Evolutionary conservation across 179 eudicot genomes (phyloP).

Genomic region (Gypsophila paniculata): DNA sequence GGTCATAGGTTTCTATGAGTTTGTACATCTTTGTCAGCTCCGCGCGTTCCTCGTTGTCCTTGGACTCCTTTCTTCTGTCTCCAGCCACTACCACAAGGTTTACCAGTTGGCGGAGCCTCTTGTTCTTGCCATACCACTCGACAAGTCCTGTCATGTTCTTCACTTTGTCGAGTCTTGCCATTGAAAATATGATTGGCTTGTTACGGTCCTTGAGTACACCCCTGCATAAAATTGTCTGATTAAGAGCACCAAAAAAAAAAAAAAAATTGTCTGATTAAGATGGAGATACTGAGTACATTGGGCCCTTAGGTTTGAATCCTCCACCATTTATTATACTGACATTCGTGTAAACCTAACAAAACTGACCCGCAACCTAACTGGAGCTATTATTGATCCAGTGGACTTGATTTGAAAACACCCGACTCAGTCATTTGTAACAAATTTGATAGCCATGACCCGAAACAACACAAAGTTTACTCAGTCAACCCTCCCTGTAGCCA

Average conservation of each 20-base stretch:
- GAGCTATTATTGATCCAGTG: too few species aligned
- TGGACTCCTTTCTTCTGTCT: conserved; percentile 68
- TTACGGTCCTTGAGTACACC: conserved; percentile 61
- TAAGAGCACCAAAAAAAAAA: too few species aligned
- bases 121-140: conserved; percentile 72
- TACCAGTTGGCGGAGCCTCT: conserved; percentile 52
- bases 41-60: conserved; percentile 69
- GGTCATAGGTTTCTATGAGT: conserved; percentile 40
- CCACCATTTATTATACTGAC: background rate
- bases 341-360: too few species aligned
- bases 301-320: too few species aligned
- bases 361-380: too few species aligned
- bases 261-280: background rate
- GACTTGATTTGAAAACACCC: too few species aligned
- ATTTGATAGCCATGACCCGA: too few species aligned
- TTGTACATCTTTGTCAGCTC: conserved; percentile 64
- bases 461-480: too few species aligned
- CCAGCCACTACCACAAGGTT: conserved; percentile 91
- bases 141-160: conserved; percentile 83
- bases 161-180: conserved; percentile 84
- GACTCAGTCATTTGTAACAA: too few species aligned
- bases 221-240: conserved; percentile 29
- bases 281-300: background rate
- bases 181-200: conserved; percentile 77
- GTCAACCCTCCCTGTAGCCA: too few species aligned